Evolutionary conservation across 257 asterid genomes (phyloP).

Genomic region (Primulina eburnea): DNA sequence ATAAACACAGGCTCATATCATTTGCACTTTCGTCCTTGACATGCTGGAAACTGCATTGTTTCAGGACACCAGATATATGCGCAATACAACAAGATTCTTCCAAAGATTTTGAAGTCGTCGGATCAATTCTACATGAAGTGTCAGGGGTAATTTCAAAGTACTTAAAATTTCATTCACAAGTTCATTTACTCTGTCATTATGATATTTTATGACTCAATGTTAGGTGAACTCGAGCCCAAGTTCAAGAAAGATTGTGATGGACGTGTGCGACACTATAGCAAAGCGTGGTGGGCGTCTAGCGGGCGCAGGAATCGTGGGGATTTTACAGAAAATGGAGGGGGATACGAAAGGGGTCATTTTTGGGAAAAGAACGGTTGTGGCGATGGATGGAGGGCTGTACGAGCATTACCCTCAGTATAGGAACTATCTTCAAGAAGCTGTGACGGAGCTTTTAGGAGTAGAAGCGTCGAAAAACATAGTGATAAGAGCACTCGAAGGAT

Average conservation of each 20-base stretch:
- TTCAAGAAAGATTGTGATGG: slow-evolving; percentile 47
- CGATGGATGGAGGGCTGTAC: slow-evolving; percentile 83
- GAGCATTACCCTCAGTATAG: neutral
- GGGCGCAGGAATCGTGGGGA: slow-evolving; percentile 80
- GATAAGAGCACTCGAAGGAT: slow-evolving; percentile 69
- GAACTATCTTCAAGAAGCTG: neutral
- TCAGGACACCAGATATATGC: slow-evolving; percentile 70
- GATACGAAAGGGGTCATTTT: slow-evolving; percentile 51
- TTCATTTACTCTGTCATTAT: neutral
- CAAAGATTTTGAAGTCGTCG: slow-evolving; percentile 56
- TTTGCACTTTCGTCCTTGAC: neutral
- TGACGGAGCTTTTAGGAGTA: neutral
- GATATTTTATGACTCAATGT: neutral
- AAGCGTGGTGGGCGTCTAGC: slow-evolving; percentile 77
- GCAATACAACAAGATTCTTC: slow-evolving; percentile 79
- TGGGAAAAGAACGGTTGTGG: slow-evolving; percentile 76
- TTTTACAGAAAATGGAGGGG: slow-evolving; percentile 68
- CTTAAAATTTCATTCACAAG: neutral
- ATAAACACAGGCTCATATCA: neutral
- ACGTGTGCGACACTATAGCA: slow-evolving; percentile 57
- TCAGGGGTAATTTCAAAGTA: slow-evolving; percentile 50
- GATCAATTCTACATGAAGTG: slow-evolving; percentile 46
- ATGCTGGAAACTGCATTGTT: slow-evolving; percentile 18
- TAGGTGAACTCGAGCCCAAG: slow-evolving; percentile 41
- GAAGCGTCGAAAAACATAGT: slow-evolving; percentile 49